Base-by-base conservation (phyloP, 805 yeast genomes). In the Wickerhamiella parazyma region DNA sequence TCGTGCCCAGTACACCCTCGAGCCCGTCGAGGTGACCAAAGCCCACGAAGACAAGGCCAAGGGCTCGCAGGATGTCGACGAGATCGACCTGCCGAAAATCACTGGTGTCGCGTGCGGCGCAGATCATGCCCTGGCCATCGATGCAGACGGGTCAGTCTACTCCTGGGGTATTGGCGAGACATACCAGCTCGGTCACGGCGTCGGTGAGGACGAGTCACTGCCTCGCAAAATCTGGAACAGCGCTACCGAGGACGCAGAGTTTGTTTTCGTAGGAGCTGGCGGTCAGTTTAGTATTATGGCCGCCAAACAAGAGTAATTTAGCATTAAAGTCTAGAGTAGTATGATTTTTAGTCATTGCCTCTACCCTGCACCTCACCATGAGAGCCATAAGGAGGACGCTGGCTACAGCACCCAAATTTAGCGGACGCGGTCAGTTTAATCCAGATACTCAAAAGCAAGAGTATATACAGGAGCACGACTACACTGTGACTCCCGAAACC, bases 121-220 rank as follows among this genome's bases (percentile, higher is more conserved):
- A 1, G 97, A 91, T 55, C 98, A 91, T 59, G 80, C 93, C 2
- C 64, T 91, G 44, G 96, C 95, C 1, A 71, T 87, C 4, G 53
- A 45, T 31, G 72, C 69, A 18, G 85, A 83, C 53, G 98, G 99
- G 11, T 66, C 82, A 41, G 82, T 77, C 1, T 91, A 76, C 65
- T 75, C 96, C 1, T 91, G 99, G 99, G 99, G 99, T 1, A 91
- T 87, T 59, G 96, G 93, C 36, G 97, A 89, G 52, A 87, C 95
- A 1, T 91, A 85, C 62, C 98, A 94, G 16, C 78, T 89, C 25
- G 99, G 99, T 10, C 76, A 86, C 47, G 98, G 98, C 6, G 59
- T 59, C 41, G 94, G 80, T 3, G 83, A 74, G 38, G 97, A 91
- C 59, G 80, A 85, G 44, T 93, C 77, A 42, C 67, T 67, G 17